Base-by-base conservation (phyloP, 2,329 filamentous ascomycete genomes). In the Fusarium sp. region DNA sequence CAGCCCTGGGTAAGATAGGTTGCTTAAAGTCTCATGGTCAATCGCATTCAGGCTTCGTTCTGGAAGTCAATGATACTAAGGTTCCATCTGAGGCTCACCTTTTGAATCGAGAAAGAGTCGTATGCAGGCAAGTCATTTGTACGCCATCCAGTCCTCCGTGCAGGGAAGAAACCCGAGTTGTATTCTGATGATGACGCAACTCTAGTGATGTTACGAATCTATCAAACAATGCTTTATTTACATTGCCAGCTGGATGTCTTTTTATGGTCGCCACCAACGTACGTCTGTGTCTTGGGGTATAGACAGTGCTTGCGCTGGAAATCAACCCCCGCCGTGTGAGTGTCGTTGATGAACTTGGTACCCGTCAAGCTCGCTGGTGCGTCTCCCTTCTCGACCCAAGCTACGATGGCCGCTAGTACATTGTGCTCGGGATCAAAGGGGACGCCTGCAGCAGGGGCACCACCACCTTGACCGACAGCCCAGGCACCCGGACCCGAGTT, bases 381-480 rank as follows among this genome's bases (percentile, higher is more conserved):
- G 13, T 75, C 39, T 0, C 76, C 80, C 10, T 76, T 65, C 69
- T 83, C 84, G 0, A 86, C 84, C 84, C 84, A 86, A 21, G 80
- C 75, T 1, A 87, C 83, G 5, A 87, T 74, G 0, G 83, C 81
- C 54, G 82, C 79, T 6, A 87, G 71, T 0, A 85, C 77, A 22
- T 87, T 87, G 22, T 80, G 72, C 7, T 80, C 71, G 0, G 80
- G 77, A 17, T 83, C 72, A 5, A 71, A 70, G 0, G 70, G 70
- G 0, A 73, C 44, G 1, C 70, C 49, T 1, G 38, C 50, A 43
- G 34, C 72, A 45, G 7, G 66, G 53, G 51, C 76, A 67, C 65
- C 70, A 2, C 65, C 65, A 0, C 65, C 65, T 0, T 67, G 65
- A 0, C 79, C 78, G 4, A 81, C 40, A 7, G 69, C 65, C 68